phyloP scores from a whole-genome alignment of 73 alveolate species.

The Paramecium octaurelia region DNA sequence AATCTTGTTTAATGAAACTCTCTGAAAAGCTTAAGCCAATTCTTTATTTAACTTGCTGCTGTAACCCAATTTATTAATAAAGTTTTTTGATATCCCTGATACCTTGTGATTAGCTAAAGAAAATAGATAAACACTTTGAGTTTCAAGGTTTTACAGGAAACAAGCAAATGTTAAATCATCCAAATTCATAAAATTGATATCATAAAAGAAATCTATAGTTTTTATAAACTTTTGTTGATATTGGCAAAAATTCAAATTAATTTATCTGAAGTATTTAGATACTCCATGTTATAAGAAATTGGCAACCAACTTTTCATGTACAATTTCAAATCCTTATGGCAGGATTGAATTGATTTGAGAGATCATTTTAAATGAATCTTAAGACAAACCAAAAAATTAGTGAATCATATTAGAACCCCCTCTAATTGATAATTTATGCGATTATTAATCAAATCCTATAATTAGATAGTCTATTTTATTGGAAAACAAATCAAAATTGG shows the following conservation, averaged over 20 bases:
- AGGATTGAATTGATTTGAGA: background rate
- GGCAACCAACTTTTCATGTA: background rate
- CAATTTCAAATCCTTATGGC: background rate
- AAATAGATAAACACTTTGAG: conserved; percentile 25
- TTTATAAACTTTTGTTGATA: background rate
- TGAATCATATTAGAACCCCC: background rate
- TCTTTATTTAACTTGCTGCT: background rate
- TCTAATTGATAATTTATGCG: background rate
- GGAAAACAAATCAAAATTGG: background rate
- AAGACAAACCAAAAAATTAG: conserved; percentile 4
- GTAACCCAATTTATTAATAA: background rate
- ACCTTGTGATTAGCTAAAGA: background rate
- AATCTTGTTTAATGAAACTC: background rate
- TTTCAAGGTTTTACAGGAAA: conserved; percentile 12
- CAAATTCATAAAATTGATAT: background rate
- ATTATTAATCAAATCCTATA: conserved; percentile 3
- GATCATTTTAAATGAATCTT: background rate
- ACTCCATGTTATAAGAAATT: conserved; percentile 12
- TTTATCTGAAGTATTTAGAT: conserved; percentile 13
- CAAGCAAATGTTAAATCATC: conserved; percentile 34
- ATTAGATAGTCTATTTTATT: conserved; percentile 25
- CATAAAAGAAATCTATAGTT: conserved; percentile 22
- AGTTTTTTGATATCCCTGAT: background rate
- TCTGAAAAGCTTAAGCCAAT: background rate
- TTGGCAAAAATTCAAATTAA: background rate